Base-by-base conservation (phyloP, 2,329 filamentous ascomycete species). In the Phialophora chinensis region DNA sequence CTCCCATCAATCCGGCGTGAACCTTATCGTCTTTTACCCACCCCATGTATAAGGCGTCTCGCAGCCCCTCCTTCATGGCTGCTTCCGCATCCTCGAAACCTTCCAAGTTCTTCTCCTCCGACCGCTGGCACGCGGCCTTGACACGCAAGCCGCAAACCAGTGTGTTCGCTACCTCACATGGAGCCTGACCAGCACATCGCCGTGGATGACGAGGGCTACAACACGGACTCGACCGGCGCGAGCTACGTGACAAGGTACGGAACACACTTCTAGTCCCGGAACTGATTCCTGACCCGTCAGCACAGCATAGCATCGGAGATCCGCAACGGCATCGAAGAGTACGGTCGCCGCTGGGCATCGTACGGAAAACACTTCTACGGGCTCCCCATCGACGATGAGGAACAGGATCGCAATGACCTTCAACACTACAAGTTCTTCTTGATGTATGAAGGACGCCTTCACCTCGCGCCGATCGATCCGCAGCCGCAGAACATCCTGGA, bases 351-450 rank as follows among this genome's bases (percentile, higher is more conserved):
- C 14, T 68, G 65, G 65, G 63, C 62, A 14, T 55, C 63, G 2
- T 69, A 67, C 57, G 67, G 67, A 31, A 60, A 53, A 50, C 54
- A 69, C 25, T 60, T 54, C 38, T 70, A 69, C 55, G 57, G 49
- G 8, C 60, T 62, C 23, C 69, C 69, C 27, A 71, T 70, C 27
- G 69, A 71, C 58, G 68, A 71, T 17, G 53, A 35, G 14, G 65
- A 62, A 60, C 49, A 63, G 35, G 20, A 66, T 14, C 54, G 57
- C 14, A 58, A 58, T 44, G 57, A 64, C 58, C 33, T 62, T 31
- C 38, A 62, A 17, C 64, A 65, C 31, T 56, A 66, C 50, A 57
- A 56, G 29, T 77, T 76, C 64, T 70, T 68, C 25, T 58, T 70
- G 33, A 63, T 66, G 1, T 64, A 75, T 29, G 67, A 70, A 20